Base-by-base conservation (phyloP, 1,284 basidiomycete genomes). In the Puccinia polysora region DNA sequence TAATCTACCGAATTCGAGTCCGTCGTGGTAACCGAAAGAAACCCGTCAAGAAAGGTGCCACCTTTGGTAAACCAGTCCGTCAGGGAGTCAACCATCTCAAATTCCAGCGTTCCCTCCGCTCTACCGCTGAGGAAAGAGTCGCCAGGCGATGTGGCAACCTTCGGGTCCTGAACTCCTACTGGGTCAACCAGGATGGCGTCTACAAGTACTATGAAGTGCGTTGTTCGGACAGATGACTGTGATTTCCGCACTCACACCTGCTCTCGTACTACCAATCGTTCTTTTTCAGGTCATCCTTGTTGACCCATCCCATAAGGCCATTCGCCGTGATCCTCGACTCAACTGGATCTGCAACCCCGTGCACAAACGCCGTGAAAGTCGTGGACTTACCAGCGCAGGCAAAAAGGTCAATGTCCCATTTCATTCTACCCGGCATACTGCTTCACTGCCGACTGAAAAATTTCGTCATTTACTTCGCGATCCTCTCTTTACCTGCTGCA, bases 31-130 rank as follows among this genome's bases (percentile, higher is more conserved):
- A 97, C 87, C 88, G 96, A 84, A 99, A 99, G 86, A 96, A 94
- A 86, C 94, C 90, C 75, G 95, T 89, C 73, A 90, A 90, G 80
- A 99, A 98, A 86, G 95, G 95, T 86, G 94, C 95, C 74, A 98
- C 95, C 79, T 97, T 88, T 83, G 96, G 96, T 82, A 99, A 99
- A 84, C 96, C 96, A 81, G 95, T 97, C 77, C 90, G 89, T 81
- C 96, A 98, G 85, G 96, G 96, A 89, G 90, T 98, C 80, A 97
- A 95, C 86, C 94, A 98, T 82, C 87, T 99, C 83, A 99, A 99
- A 85, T 92, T 86, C 86, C 93, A 97, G 83, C 88, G 95, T 77
- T 88, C 93, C 75, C 85, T 97, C 79, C 87, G 90, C 81, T 89
- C 89, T 78, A 89, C 89, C 73, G 96, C 96, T 71, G 96, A 99